Evolutionary conservation across 2,329 filamentous ascomycete species (phyloP), one percentile per base, ranked within the genome.

Genomic region (Saccharata proteae): DNA sequence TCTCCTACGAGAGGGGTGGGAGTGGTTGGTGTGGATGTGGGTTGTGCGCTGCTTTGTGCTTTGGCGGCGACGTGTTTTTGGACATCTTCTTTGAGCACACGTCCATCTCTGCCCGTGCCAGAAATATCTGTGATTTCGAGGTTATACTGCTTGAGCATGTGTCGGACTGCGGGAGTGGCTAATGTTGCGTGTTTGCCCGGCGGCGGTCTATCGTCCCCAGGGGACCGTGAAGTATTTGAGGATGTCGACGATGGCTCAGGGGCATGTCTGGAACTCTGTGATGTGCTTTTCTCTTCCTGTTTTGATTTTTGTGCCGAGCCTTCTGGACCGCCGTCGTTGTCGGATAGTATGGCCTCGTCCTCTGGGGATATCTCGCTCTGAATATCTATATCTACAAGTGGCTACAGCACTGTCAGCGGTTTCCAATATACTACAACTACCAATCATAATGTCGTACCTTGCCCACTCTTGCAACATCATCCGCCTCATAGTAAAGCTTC

Each of bases 401-500:
- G 80, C 72, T 90, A 37, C 18, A 25, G n/a, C 14, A 49, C 31
- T 54, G 48, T 30, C 27, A 29, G 12, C 12, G 13, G 30, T 8
- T 16, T 15, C 26, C 16, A 18, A 21, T 3, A 15, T 6, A 26
- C n/a, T 5, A 25, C 3, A 11, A 5, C 16, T 5, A 3, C 16
- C 17, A 30, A 10, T n/a, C n/a, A n/a, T n/a, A 22, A 7, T 6
- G 18, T 30, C 41, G 18, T 53, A 71, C 68, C 55, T 65, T 86
- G 43, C 90, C 90, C 16, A 94, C 92, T 50, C 83, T 84, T 30
- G 88, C 88, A 71, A 94, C 93, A 44, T 96, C 90, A 42, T 93
- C 90, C 18, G 85, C 78, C 40, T 94, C 85, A 56, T 93, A 96
- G 59, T 96, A 75, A 26, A 98, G 67, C 61, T 86, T 96, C 65